Evolutionary conservation across 164 flowering plant genomes (phyloP).

Genomic region (Brasenia schreberi): DNA sequence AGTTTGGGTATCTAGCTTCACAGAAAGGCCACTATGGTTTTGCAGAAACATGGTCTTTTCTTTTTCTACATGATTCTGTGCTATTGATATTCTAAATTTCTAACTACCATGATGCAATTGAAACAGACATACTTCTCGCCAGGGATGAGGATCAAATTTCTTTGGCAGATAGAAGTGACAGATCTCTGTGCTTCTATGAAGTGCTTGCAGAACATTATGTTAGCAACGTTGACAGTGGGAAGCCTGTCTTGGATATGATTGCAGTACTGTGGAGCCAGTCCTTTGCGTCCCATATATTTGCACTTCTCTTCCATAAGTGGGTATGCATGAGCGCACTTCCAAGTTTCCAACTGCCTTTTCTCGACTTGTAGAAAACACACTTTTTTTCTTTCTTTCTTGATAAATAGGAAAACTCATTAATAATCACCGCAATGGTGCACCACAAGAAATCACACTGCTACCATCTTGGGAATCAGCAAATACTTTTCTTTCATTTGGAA

Average conservation of each 20-base stretch:
- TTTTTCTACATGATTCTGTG: neutral
- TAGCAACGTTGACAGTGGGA: constrained; percentile 50
- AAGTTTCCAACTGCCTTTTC: neutral
- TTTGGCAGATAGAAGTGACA: constrained; percentile 24
- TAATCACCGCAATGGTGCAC: too few relatives aligned
- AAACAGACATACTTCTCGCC: constrained; percentile 57
- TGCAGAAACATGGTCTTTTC: neutral
- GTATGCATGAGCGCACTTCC: constrained; percentile 21
- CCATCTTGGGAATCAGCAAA: too few relatives aligned
- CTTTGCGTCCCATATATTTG: constrained; percentile 84
- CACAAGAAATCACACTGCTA: too few relatives aligned
- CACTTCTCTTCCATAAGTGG: constrained; percentile 97
- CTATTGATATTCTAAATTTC: neutral
- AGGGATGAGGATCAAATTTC: constrained; percentile 39
- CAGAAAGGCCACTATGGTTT: neutral
- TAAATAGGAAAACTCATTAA: too few relatives aligned
- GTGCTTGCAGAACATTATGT: constrained; percentile 89
- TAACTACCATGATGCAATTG: constrained; percentile 11
- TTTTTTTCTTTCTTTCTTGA: too few relatives aligned
- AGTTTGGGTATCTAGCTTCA: neutral
- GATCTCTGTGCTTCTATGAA: constrained; percentile 60
- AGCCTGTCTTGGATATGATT: constrained; percentile 67
- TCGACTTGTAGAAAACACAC: too few relatives aligned
- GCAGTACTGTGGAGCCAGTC: constrained; percentile 98
- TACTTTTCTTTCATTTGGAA: too few relatives aligned